Base-by-base conservation (phyloP, 805 yeast genomes). In the Diddensiella santjacobensis region DNA sequence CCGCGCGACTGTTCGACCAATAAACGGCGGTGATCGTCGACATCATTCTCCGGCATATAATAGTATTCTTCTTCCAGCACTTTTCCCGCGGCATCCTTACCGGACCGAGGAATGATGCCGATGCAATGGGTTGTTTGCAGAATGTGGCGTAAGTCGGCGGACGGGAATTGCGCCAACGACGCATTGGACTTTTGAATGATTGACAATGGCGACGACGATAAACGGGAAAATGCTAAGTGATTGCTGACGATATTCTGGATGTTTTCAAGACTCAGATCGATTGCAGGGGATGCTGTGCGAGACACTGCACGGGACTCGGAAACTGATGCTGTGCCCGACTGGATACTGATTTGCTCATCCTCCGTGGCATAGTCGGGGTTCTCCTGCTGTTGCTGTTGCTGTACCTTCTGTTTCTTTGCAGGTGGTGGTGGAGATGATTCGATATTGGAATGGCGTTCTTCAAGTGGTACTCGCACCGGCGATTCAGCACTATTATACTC, bases 41-140 rank as follows among this genome's bases (percentile, higher is more conserved):
- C 63, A 66, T 93, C 99, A 40, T 81, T 76, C 56, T 89, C 98
- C 2, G 89, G 81, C 49, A 83, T 80, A 62, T 93, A 93, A 66
- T 89, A 93, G 62, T 87, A 93, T 64, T 93, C 97, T 64, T 88
- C 95, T 56, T 91, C 98, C 53, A 93, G 72, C 2, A 86, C 87
- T 65, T 89, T 88, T 8, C 98, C 99, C 2, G 96, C 95, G 2
- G 98, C 97, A 67, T 93, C 99, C 65, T 89, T 90, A 42, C 97
- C 97, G 50, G 77, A 74, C 65, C 98, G 83, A 60, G 80, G 78
- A 51, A 93, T 90, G 8, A 85, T 84, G n/a, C 98, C 98, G 50
- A 91, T 76, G 59, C 91, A 84, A 3, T 66, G 58, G 33, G 80
- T 68, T 39, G 65, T 62, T 44, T 68, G 66, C 39, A 81, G 71